phyloP scores from a whole-genome alignment of 495 filamentous ascomycete genomes.

The Penicillium crystallinum region DNA sequence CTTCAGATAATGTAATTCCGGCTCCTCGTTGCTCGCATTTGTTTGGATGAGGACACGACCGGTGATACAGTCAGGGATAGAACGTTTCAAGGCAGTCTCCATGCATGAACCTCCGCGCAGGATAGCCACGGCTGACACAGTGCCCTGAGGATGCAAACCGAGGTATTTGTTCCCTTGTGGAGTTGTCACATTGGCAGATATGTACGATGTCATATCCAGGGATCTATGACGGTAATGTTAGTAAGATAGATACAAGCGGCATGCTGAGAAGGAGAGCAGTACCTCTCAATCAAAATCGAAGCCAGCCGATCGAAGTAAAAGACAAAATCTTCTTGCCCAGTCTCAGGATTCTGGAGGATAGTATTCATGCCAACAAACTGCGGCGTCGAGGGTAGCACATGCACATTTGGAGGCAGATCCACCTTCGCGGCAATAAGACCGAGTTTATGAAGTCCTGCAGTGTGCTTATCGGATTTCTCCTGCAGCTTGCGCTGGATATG shows the following conservation, averaged over 20 bases:
- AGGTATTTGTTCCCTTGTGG: slow-evolving; percentile 60
- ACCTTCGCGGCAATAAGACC: slow-evolving; percentile 62
- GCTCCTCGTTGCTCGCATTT: slow-evolving; percentile 75
- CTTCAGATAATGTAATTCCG: slow-evolving; percentile 83
- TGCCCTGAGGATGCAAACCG: slow-evolving; percentile 61
- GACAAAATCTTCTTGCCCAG: slow-evolving; percentile 82
- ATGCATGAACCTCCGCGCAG: slow-evolving; percentile 81
- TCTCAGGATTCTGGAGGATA: slow-evolving; percentile 76
- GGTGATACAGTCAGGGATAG: slow-evolving; percentile 85
- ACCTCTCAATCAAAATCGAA: slow-evolving; percentile 80
- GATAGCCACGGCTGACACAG: slow-evolving; percentile 81
- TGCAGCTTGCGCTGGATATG: slow-evolving; percentile 78
- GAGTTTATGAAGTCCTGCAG: slow-evolving; percentile 66
- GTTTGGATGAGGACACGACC: slow-evolving; percentile 89
- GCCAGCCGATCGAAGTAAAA: slow-evolving; percentile 92
- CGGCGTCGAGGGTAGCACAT: slow-evolving; percentile 63
- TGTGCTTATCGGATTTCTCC: slow-evolving; percentile 81
- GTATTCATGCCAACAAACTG: slow-evolving; percentile 87
- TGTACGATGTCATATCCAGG: slow-evolving; percentile 65
- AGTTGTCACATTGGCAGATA: slow-evolving; percentile 56
- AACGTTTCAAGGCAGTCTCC: slow-evolving; percentile 80
- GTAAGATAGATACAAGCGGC: neutral
- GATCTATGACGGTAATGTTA: slow-evolving; percentile 44
- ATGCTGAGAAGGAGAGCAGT: slow-evolving; percentile 1
- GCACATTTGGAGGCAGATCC: slow-evolving; percentile 66